Evolutionary conservation across 768 basidiomycete species (phyloP), one percentile per base, ranked within the genome.

Genomic region (Gymnopilus junonius): DNA sequence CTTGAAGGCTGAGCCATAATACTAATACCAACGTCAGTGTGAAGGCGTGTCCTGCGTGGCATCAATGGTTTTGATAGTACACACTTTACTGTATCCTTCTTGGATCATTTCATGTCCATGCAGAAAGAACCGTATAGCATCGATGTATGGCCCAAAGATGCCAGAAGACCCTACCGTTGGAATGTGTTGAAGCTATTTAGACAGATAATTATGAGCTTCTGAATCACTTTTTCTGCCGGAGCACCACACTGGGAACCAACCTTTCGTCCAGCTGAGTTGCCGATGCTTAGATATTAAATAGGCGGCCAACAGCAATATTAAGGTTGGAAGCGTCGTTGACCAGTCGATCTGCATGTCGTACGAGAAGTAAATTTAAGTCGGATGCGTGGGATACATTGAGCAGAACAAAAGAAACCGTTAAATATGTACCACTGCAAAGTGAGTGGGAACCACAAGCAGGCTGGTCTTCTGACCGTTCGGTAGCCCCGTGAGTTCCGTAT

Each of bases 1-100:
- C 50, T 68, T 74, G 63, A 74, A 74, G 3, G 65, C 42, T 2
- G 53, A 55, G 21, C 59, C 58, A 25, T 61, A 59, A 56, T 70
- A 64, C 71, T 71, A 10, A 12, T 17, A 17, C 4, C 8, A 25
- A 7, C 25, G 42, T 45, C 7, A 54, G 31, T 6, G 10, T 23
- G 14, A 2, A 34, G 15, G 4, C 25, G 35, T n/a, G n/a, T n/a
- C n/a, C n/a, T n/a, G n/a, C n/a, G n/a, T n/a, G n/a, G n/a, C n/a
- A n/a, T n/a, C n/a, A n/a, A n/a, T n/a, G n/a, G n/a, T n/a, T n/a
- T n/a, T n/a, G 29, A 25, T 2, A 2, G 10, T 8, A 55, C 65
- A 35, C 56, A 72, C 73, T 42, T 68, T 69, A 21, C 59, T 61
- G 54, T 71, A 74, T 2, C 73, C 73, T 59, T 71, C 67, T 21